Base-by-base conservation (phyloP, 2,329 filamentous ascomycete genomes). In the Clarireedia monteithiana region DNA sequence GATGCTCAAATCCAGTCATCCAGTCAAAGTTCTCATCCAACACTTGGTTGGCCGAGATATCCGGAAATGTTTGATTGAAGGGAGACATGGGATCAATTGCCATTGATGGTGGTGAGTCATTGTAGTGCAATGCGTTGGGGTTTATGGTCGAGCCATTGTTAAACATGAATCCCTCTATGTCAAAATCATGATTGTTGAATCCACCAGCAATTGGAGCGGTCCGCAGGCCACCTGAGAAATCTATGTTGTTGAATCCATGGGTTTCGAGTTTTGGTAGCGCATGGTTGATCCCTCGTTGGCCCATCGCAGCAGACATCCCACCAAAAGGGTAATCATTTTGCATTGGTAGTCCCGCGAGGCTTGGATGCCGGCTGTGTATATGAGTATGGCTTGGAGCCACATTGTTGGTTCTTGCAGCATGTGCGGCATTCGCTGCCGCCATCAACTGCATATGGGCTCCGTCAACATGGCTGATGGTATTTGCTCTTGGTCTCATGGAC, bases 401-500 rank as follows among this genome's bases (percentile, higher is more conserved):
- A 12, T 15, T 12, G 27, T 38, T 46, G 5, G 39, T 55, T 74
- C 78, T 66, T 44, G 77, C 74, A 46, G 77, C 74, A 27, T 23
- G 17, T n/a, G 68, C 60, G 24, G 51, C 66, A 65, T 81, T 83
- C 50, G 80, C 79, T 12, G 80, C 75, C 50, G 82, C 81, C 60
- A 89, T 78, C 73, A 94, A 81, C 64, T 86, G 88, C 70, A 95
- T 81, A 42, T 85, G 82, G 53, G 79, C 78, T 56, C 83, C 81
- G 69, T 96, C 94, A 56, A 97, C 84, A 70, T 97, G 91, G 68
- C 91, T 94, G 67, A 99, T 95, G 39, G 94, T 99, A 69, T 97
- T 97, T 54, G 94, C 92, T 65, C 94, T 80, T 23, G 92, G 94
- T 62, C 94, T 82, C 82, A 92, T 91, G 12, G 79, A 77, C 53